Evolutionary conservation across 306 rosid species (phyloP).

Genomic region (Cucumis hystrix): DNA sequence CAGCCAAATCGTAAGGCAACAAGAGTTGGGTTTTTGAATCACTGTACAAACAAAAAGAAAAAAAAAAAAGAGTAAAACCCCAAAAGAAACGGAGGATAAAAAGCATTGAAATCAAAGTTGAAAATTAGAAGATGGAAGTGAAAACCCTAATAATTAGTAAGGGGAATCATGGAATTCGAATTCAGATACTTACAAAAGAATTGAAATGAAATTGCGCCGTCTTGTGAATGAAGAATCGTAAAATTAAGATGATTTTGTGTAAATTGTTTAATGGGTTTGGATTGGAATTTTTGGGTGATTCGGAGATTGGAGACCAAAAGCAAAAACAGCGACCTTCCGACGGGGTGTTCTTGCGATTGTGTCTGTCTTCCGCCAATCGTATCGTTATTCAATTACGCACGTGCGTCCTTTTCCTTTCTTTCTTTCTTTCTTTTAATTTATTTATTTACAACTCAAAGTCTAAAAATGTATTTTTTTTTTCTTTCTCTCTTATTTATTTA

Average conservation of each 20-base stretch:
- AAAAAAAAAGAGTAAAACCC: not conserved
- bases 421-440: not conserved
- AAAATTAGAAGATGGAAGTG: constrained; percentile 7
- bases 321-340: constrained; percentile 7
- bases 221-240: not conserved
- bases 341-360: not conserved
- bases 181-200: constrained; percentile 4
- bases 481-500: too few relatives aligned
- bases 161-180: not conserved
- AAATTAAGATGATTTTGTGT: not conserved
- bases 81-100: not conserved
- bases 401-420: not conserved
- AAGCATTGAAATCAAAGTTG: not conserved
- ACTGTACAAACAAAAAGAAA: not conserved
- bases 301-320: not conserved
- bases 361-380: not conserved
- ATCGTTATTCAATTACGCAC: not conserved
- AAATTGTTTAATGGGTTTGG: not conserved
- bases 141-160: constrained; percentile 5
- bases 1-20: not conserved
- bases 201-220: not conserved
- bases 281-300: not conserved
- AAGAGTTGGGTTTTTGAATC: not conserved
- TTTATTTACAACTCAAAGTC: not conserved
- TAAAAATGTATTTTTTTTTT: not conserved